Conservation (phyloP, 2,329 filamentous ascomycete genomes). For the Colletotrichum paranaense region DNA sequence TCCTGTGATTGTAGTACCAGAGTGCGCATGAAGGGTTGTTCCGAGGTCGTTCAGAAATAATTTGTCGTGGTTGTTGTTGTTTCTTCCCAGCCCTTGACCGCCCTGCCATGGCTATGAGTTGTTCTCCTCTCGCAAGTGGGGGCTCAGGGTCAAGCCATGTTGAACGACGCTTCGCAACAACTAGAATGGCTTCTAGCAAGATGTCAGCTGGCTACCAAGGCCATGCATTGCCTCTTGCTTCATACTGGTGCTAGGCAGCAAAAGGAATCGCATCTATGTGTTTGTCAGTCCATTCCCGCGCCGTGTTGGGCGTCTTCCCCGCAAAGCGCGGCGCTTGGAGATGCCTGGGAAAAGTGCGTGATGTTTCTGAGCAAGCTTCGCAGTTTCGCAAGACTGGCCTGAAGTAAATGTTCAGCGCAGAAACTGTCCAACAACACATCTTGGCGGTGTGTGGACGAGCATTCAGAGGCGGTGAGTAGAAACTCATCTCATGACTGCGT, state of each 20-base stretch:
- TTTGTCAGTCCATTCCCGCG: not conserved
- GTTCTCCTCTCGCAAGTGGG: not conserved
- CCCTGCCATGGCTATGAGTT: not conserved
- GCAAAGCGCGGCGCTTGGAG: not conserved
- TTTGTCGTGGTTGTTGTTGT: too few relatives aligned
- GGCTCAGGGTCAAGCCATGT: slow-evolving; percentile 10
- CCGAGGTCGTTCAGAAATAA: too few relatives aligned
- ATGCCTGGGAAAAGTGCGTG: not conserved
- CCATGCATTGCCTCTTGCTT: not conserved
- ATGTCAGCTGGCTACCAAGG: not conserved
- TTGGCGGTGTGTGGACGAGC: not conserved
- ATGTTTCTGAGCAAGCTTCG: not conserved
- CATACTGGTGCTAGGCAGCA: not conserved
- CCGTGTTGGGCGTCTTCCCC: not conserved
- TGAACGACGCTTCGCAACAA: slow-evolving; percentile 8
- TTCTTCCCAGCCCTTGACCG: not conserved
- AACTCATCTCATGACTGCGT: not conserved
- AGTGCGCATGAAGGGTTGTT: not conserved
- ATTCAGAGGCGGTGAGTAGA: slow-evolving; percentile 11
- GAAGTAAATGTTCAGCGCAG: not conserved
- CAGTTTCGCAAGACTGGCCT: not conserved
- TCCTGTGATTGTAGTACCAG: not conserved
- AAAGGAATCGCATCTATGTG: not conserved
- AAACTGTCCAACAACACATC: not conserved
- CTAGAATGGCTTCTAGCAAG: not conserved